Base-by-base conservation (phyloP, 441 rosid species). In the Corymbia citriodora region DNA sequence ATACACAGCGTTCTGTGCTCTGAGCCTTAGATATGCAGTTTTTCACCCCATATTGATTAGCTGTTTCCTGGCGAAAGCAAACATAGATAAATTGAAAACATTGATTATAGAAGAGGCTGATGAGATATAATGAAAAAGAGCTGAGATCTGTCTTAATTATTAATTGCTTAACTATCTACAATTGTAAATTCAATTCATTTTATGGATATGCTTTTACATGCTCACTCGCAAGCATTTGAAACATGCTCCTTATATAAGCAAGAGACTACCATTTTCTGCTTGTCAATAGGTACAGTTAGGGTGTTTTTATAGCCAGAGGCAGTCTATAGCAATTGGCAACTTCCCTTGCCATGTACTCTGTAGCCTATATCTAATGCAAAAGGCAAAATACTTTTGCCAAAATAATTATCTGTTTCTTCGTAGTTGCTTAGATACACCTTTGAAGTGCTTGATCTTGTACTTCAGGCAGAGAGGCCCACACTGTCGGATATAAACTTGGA, bases 401-500 rank as follows among this genome's bases (percentile, higher is more conserved):
- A 40, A 50, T 50, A 74, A 74, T 7, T 74, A 27, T 40, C 85
- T 74, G n/a, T 74, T 6, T 40, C 50, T 40, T 74, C 40, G 85
- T 52, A 40, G 7, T 74, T 74, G 50, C 17, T 13, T 40, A 21
- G 52, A 40, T 74, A 74, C 52, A 40, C 85, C 52, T 40, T 45
- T 74, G 85, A 74, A 92, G 87, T 16, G 63, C 72, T 90, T 88
- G 50, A 55, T 88, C 89, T 59, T 21, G 85, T 90, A 36, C 92
- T 93, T 88, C 94, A 98, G 99, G 97, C 95, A 68, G 98, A 96
- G 94, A 96, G 92, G 91, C 97, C 97, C 36, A 95, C 99, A 85
- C 94, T 98, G 92, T 97, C 96, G 88, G 92, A 98, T 91, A 93
- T 98, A 94, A 96, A 96, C 93, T 91, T 97, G 94, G 98, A 97